A percentile compares a stretch with the other conserved stretches of the same genome.
These are phyloP conservation scores for Alternaria triticimaculans DNA, from an alignment of 2,329 filamentous ascomycete genomes.

Conservation along the genomic window DNA sequence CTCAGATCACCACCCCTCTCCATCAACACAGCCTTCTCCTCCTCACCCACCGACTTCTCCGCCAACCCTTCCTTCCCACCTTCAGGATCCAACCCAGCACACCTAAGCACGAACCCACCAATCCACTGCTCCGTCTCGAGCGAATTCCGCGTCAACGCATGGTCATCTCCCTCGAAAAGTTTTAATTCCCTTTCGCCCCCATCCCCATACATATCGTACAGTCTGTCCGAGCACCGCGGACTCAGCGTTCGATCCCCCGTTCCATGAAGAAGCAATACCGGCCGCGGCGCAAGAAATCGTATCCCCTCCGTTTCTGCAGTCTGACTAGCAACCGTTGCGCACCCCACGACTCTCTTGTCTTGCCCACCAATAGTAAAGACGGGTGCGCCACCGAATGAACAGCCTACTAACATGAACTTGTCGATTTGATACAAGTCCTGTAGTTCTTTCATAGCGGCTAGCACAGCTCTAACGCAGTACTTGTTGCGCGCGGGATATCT, in stretches of 20 bases:
- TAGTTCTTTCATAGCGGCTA: slow-evolving; percentile 1
- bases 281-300: neutral
- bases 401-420: neutral
- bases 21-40: slow-evolving; percentile 4
- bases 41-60: neutral
- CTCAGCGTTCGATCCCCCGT: neutral
- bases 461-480: slow-evolving; percentile 1
- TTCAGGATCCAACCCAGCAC: neutral
- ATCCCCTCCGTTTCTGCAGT: slow-evolving; percentile 2
- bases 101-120: neutral
- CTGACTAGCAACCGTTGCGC: slow-evolving; percentile 3
- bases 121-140: slow-evolving; percentile 4
- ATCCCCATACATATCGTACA: neutral
- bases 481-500: slow-evolving; percentile 1
- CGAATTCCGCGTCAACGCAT: slow-evolving; percentile 1
- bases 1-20: slow-evolving; percentile 1
- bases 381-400: slow-evolving; percentile 5
- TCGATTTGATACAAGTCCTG: neutral
- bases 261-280: slow-evolving; percentile 1
- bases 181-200: neutral
- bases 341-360: neutral
- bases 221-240: neutral
- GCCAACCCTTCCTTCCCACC: neutral
- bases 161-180: slow-evolving; percentile 3
- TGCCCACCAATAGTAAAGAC: neutral